These are phyloP conservation scores for Pseudofabraea citricarpa DNA, from an alignment of 2,329 filamentous ascomycete genomes.

Conservation along the genomic window DNA sequence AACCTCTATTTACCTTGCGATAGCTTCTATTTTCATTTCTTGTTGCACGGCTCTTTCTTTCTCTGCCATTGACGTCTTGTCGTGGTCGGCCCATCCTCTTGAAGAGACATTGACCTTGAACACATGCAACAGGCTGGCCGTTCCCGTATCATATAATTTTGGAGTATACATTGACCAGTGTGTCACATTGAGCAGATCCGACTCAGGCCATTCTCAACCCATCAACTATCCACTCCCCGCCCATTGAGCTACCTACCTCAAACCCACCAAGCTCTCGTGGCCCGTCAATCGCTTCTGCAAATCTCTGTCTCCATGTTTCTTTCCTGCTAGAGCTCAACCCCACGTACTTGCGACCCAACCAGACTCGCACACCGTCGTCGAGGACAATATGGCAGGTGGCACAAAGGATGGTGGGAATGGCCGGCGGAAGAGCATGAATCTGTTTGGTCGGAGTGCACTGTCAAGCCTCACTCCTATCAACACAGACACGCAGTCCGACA, in stretches of 20 bases:
- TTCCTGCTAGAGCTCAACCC: neutral
- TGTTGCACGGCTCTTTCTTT: neutral
- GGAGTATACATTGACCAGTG: neutral
- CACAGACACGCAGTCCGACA: conserved; percentile 12
- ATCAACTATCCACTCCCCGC: too few relatives aligned
- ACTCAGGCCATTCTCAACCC: too few relatives aligned
- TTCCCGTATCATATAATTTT: neutral
- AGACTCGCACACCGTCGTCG: conserved; percentile 7
- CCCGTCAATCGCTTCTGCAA: neutral
- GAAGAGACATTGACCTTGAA: neutral
- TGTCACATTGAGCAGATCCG: too few relatives aligned
- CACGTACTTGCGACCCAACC: neutral
- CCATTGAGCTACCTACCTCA: too few relatives aligned
- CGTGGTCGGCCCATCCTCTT: neutral
- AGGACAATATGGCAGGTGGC: conserved; percentile 20
- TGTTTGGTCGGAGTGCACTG: conserved; percentile 20
- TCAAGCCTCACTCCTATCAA: conserved; percentile 21
- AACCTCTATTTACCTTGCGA: neutral
- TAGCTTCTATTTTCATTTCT: neutral
- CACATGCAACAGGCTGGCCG: neutral
- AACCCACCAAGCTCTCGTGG: too few relatives aligned
- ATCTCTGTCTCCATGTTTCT: neutral
- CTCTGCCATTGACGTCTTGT: neutral
- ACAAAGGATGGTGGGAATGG: conserved; percentile 10
- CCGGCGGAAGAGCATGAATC: conserved; percentile 25